These are phyloP conservation scores for Hypoxylon sp. DNA, from an alignment of 2,329 filamentous ascomycete species.

Conservation along the genomic window DNA sequence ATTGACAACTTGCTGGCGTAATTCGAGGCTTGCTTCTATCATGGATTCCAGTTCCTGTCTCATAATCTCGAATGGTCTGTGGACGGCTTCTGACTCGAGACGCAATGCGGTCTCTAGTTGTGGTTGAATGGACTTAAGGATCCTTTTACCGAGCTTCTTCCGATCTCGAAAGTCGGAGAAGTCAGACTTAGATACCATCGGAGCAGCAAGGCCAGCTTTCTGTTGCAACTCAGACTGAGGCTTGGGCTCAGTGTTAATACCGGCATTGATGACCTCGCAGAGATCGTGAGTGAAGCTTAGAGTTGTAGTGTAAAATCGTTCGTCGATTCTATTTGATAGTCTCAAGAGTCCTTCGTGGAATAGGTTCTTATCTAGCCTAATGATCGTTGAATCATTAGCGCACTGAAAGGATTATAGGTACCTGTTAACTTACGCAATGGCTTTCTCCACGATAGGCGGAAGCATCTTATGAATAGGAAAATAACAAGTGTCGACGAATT, in stretches of 20 bases:
- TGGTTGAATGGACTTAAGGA: slow-evolving; percentile 86
- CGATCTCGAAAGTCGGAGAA: slow-evolving; percentile 82
- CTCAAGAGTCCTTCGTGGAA: slow-evolving; percentile 68
- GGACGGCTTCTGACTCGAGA: slow-evolving; percentile 85
- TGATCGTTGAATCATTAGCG: slow-evolving; percentile 56
- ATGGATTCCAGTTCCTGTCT: slow-evolving; percentile 81
- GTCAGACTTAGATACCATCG: slow-evolving; percentile 65
- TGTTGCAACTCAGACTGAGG: slow-evolving; percentile 48
- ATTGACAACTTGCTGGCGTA: slow-evolving; percentile 59
- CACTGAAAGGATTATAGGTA: slow-evolving; percentile 30
- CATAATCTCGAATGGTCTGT: slow-evolving; percentile 78
- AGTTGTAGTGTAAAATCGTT: slow-evolving; percentile 71
- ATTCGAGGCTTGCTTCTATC: slow-evolving; percentile 76
- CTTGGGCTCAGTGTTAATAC: slow-evolving; percentile 64
- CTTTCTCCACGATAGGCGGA: slow-evolving; percentile 83
- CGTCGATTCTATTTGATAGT: slow-evolving; percentile 68
- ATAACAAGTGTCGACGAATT: slow-evolving; percentile 89
- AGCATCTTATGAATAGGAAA: slow-evolving; percentile 88
- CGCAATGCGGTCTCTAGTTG: slow-evolving; percentile 81
- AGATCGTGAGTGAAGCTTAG: slow-evolving; percentile 71
- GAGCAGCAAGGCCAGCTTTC: slow-evolving; percentile 59
- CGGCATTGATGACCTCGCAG: slow-evolving; percentile 66
- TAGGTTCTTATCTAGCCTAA: slow-evolving; percentile 75
- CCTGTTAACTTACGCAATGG: slow-evolving; percentile 77
- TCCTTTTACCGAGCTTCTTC: slow-evolving; percentile 88